Base-by-base conservation (phyloP, 1,284 basidiomycete genomes). In the Ustilago curta region DNA sequence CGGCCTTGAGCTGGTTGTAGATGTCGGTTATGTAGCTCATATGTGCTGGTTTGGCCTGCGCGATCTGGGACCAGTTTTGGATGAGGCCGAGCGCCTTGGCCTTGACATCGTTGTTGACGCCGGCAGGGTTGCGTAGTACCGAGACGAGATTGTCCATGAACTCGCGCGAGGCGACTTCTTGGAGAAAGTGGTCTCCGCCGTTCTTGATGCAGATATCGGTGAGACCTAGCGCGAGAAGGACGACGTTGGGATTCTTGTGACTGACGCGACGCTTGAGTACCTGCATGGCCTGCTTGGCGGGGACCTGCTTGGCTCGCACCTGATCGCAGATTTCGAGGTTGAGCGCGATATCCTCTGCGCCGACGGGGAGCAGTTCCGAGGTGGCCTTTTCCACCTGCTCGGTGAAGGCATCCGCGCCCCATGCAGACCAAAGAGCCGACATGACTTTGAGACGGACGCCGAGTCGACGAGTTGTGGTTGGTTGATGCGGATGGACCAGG, bases 181-280 rank as follows among this genome's bases (percentile, higher is more conserved):
- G 68, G 4, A 99, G 87, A 82, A 99, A 99, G 59, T 91, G 90
- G 77, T 97, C 94, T 0, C 97, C 97, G 11, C 94, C 94, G 82
- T 99, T 99, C 91, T 99, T 99, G 86, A 99, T 90, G 80, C 94
- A 97, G 12, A 92, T 89, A 86, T 99, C 97, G 54, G 93, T 91
- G 53, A 98, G 68, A 9, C 90, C 89, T 23, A 97, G 88, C 16
- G 93, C 90, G 61, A 96, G 88, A 49, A 97, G 88, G 85, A 95
- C 94, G 11, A 97, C 95, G 77, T 98, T 97, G 2, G 95, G 95
- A 85, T 99, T 99, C 89, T 93, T 92, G 87, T 97, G 93, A 77
- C 91, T 91, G 51, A 99, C 87, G 43, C 96, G 89, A 37, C 91
- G 89, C 86, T 95, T 95, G 81, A 99, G 88, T 39, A 92, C 90